phyloP scores from a whole-genome alignment of 306 rosid species.

The Rosa rugosa region DNA sequence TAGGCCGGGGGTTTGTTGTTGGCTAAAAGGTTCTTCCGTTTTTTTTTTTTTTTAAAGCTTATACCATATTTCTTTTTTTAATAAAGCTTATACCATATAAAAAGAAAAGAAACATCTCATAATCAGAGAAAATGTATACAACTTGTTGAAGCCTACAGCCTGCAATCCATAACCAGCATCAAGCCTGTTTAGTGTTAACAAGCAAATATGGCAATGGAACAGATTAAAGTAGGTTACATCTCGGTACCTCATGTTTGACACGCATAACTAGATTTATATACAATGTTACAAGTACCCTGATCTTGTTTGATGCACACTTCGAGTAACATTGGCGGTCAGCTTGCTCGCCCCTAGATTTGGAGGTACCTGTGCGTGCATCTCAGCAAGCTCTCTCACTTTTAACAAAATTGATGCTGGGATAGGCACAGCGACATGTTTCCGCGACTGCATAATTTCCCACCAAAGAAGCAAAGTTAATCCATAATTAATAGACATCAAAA shows the following conservation, averaged over 20 bases:
- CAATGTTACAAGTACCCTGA: constrained; percentile 71
- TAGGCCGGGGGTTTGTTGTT: too few species aligned
- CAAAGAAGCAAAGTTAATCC: background rate
- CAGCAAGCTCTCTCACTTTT: constrained; percentile 87
- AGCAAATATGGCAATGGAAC: background rate
- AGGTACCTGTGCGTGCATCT: constrained; percentile 73
- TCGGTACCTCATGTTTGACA: constrained; percentile 21
- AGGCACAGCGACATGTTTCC: constrained; percentile 75
- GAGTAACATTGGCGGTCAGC: constrained; percentile 31
- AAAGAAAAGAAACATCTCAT: background rate
- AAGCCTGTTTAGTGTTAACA: background rate
- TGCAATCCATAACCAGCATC: constrained; percentile 34
- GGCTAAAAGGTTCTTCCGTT: too few species aligned
- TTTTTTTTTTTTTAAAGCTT: too few species aligned
- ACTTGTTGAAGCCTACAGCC: constrained; percentile 22
- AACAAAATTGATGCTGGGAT: constrained; percentile 71
- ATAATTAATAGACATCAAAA: background rate
- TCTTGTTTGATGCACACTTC: constrained; percentile 41
- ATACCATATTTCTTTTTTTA: too few species aligned
- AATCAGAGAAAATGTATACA: background rate
- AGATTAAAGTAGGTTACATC: constrained; percentile 19
- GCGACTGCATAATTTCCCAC: constrained; percentile 42
- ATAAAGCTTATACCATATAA: background rate
- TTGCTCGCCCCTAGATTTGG: constrained; percentile 53
- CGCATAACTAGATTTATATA: constrained; percentile 47